phyloP scores from a whole-genome alignment of 768 basidiomycete species.

The Pisolithus tinctorius region DNA sequence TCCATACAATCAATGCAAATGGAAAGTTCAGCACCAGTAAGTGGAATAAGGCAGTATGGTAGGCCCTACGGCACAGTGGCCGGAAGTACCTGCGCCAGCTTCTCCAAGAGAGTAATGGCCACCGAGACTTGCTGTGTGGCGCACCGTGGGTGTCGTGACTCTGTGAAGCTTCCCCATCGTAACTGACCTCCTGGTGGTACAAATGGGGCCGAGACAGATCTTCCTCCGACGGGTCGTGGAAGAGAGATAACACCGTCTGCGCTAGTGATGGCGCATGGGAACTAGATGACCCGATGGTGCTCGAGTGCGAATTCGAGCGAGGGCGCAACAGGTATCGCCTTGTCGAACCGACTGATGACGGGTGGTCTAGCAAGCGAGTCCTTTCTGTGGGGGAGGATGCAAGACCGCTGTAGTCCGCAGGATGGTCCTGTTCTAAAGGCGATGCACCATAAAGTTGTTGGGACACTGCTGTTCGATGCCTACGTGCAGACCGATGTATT shows the following conservation, averaged over 20 bases:
- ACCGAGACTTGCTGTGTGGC: background rate
- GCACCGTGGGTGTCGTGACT: background rate
- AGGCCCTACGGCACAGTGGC: constrained; percentile 49
- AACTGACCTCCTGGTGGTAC: constrained; percentile 14
- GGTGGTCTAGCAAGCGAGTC: constrained; percentile 39
- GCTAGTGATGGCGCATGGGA: constrained; percentile 60
- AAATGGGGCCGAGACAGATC: constrained; percentile 24
- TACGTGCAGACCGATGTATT: constrained; percentile 23
- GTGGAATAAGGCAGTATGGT: constrained; percentile 63
- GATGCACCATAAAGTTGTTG: constrained; percentile 21
- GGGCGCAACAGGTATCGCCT: constrained; percentile 30
- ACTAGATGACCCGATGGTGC: constrained; percentile 36
- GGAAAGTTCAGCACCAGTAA: constrained; percentile 72
- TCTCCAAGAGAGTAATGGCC: constrained; percentile 21
- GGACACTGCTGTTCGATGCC: constrained; percentile 25
- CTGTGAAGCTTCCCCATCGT: background rate
- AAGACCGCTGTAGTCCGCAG: constrained; percentile 26
- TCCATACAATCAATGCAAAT: constrained; percentile 69
- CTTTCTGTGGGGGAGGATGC: constrained; percentile 35
- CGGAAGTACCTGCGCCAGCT: constrained; percentile 57
- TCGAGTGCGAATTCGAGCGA: constrained; percentile 54
- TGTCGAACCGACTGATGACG: constrained; percentile 15
- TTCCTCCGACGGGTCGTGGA: constrained; percentile 43
- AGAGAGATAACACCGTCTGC: constrained; percentile 66
- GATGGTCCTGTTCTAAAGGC: constrained; percentile 30